Base-by-base conservation (phyloP, 2,329 filamentous ascomycete species). In the Huntiella omanensis region DNA sequence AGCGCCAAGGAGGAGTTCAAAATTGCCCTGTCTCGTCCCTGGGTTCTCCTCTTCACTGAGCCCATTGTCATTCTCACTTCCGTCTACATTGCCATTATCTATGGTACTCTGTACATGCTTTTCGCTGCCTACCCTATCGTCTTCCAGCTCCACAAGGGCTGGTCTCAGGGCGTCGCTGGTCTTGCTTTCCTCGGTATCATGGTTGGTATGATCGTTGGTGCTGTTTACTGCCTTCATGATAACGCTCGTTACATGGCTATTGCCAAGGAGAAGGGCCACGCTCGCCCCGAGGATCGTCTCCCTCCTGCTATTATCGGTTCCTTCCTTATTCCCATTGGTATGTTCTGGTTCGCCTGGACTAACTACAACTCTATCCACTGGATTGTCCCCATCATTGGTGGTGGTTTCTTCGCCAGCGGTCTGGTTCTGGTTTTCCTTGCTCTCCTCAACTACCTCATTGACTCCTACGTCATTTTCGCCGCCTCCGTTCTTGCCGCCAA, bases 401-500 rank as follows among this genome's bases (percentile, higher is more conserved):
- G 65, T 2, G 55, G 59, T 5, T 59, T 69, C 48, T 67, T 79
- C 51, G 74, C 77, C 47, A 56, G 66, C 54, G 75, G 69, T 4
- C 57, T 71, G 40, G 73, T 81, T 1, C 59, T 79, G 28, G 73
- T 83, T 33, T 83, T 83, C 63, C 60, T 83, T n/a, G 66, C 66
- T 4, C 60, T 76, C 40, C 68, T 75, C 56, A 79, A 75, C 60
- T 83, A 82, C 59, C 67, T 83, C 10, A 72, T 83, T 50, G 80
- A 83, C 55, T 63, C 74, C 4, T 77, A 84, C 58, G 77, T 78
- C 44, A 80, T 87, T 54, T 88, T 79, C 52, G 82, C 83, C 1
- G 82, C 82, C 0, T 83, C 77, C 0, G 80, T 78, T 0, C 64
- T 87, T 6, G 82, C 83, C 2, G 80, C 80, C 41, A 84, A 78